Evolutionary conservation across 345 rosid species (phyloP).

Genomic region (Physaria fendleri): DNA sequence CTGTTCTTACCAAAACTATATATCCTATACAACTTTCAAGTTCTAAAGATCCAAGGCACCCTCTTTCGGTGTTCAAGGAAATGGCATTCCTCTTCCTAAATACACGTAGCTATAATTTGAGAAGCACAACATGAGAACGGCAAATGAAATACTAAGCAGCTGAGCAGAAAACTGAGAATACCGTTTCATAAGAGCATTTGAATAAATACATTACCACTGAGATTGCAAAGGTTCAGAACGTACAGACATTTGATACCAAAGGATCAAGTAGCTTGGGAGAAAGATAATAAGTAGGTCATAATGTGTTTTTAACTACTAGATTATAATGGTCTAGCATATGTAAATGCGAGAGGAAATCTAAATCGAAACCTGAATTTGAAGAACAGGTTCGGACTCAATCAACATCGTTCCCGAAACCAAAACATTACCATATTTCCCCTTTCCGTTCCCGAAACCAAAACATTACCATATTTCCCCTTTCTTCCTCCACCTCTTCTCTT

Average conservation of each 20-base stretch:
- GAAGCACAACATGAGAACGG: background rate
- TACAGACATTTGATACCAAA: background rate
- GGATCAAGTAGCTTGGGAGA: background rate
- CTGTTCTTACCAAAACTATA: background rate
- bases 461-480: too few species aligned
- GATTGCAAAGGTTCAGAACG: constrained; percentile 16
- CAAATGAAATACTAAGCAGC: background rate
- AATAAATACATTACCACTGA: background rate
- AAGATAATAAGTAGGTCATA: background rate
- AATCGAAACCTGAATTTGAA: constrained; percentile 69
- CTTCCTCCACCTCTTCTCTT: too few species aligned
- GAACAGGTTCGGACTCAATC: constrained; percentile 71
- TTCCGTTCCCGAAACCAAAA: constrained; percentile 60
- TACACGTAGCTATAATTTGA: background rate
- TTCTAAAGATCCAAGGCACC: background rate
- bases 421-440: too few species aligned
- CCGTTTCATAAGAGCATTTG: background rate
- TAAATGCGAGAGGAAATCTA: background rate
- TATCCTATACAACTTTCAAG: background rate
- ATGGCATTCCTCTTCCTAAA: background rate
- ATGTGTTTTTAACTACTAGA: background rate
- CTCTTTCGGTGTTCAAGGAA: background rate
- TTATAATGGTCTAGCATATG: background rate
- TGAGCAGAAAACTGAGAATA: background rate
- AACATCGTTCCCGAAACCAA: constrained; percentile 68